A percentile compares a stretch with the other conserved stretches of the same genome.
phyloP scores from a whole-genome alignment of 768 basidiomycete species.

The Gelatoporia subvermispora region DNA sequence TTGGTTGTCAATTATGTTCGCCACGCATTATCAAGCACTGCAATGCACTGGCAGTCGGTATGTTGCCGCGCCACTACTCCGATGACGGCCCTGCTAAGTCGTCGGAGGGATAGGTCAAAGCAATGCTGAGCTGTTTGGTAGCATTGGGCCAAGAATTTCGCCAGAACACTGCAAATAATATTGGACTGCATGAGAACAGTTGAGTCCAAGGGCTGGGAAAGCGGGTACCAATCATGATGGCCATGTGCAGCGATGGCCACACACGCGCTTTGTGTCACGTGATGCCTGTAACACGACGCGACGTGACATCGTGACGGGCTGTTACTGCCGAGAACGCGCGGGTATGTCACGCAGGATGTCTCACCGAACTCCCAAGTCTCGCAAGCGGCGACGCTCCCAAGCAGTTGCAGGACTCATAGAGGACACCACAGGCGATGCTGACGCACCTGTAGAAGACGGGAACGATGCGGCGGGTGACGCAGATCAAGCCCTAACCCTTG shows the following conservation, averaged over 20 bases:
- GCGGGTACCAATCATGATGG: too few species aligned
- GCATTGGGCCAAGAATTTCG: too few species aligned
- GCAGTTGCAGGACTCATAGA: neutral
- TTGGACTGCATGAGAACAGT: too few species aligned
- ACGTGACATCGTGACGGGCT: conserved; percentile 38
- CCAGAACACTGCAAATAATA: too few species aligned
- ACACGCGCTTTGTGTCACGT: conserved; percentile 34
- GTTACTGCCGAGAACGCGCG: conserved; percentile 30
- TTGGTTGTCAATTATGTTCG: too few species aligned
- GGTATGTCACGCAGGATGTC: neutral
- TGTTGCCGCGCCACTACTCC: too few species aligned
- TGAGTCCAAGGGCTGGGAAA: too few species aligned
- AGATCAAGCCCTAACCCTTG: conserved; percentile 10
- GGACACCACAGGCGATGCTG: neutral
- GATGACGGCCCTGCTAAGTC: too few species aligned
- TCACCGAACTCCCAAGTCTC: neutral
- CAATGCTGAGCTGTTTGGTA: too few species aligned
- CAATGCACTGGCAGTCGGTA: too few species aligned
- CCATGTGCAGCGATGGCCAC: conserved; percentile 21
- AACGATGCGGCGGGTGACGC: neutral
- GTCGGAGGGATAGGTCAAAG: too few species aligned
- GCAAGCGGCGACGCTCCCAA: neutral
- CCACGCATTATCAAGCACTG: too few species aligned
- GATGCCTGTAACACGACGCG: conserved; percentile 33
- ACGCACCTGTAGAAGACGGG: neutral